These are phyloP conservation scores for Cicer chorassanicum DNA, from an alignment of 306 rosid genomes.

Conservation along the genomic window DNA sequence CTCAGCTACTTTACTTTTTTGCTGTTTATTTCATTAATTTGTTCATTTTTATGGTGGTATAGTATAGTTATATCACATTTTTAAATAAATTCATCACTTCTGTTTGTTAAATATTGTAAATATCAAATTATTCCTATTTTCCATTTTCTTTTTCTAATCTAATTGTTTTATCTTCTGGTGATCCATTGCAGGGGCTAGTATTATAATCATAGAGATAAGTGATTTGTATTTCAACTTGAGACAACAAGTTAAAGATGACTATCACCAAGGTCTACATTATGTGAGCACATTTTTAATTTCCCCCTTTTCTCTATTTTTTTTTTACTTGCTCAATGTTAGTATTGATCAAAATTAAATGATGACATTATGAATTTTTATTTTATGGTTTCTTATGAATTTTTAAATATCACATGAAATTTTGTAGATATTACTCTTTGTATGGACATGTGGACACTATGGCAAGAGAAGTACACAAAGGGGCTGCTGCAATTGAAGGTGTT, in stretches of 20 bases:
- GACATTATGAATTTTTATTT: neutral
- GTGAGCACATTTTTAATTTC: conserved; percentile 55
- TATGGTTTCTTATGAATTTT: conserved; percentile 5
- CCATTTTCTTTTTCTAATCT: neutral
- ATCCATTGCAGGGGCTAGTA: conserved; percentile 27
- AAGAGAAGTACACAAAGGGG: conserved; percentile 77
- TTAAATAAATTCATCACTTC: too few species aligned
- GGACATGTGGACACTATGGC: conserved; percentile 96
- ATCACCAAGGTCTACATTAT: conserved; percentile 76
- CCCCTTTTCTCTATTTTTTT: neutral
- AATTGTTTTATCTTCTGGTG: neutral
- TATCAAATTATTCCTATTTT: neutral
- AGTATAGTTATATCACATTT: too few species aligned
- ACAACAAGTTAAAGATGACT: conserved; percentile 53
- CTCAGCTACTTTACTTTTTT: too few species aligned
- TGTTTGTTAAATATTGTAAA: neutral
- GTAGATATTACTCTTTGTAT: conserved; percentile 83
- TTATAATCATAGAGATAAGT: conserved; percentile 21
- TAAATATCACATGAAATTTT: conserved; percentile 12
- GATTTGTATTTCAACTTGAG: conserved; percentile 42
- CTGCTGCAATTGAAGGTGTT: conserved; percentile 79
- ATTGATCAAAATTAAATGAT: conserved; percentile 9
- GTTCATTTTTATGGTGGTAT: too few species aligned
- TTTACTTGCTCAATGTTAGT: neutral
- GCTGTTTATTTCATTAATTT: too few species aligned